These are phyloP conservation scores for Oropetium thomaeum DNA, from an alignment of 176 grass and related monocot genomes.

Conservation along the genomic window DNA sequence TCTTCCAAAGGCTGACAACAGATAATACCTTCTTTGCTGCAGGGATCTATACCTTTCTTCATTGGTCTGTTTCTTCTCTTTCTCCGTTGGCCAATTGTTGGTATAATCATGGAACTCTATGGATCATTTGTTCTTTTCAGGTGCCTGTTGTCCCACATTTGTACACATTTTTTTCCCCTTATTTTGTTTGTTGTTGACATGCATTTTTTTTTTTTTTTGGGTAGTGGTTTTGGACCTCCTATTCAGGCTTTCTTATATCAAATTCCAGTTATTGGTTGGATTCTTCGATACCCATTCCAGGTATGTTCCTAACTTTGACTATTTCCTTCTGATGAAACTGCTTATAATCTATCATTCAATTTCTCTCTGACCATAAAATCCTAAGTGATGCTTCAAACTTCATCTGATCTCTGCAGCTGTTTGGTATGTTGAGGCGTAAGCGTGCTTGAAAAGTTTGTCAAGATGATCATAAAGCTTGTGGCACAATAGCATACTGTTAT, in stretches of 20 bases:
- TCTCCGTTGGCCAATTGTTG: constrained; percentile 82
- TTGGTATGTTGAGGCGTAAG: constrained; percentile 55
- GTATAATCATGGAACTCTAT: constrained; percentile 83
- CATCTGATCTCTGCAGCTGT: constrained; percentile 45
- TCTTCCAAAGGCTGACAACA: constrained; percentile 4
- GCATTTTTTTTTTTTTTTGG: background rate
- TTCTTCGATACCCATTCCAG: constrained; percentile 61
- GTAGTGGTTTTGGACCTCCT: constrained; percentile 60
- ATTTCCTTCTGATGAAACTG: background rate
- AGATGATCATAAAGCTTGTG: background rate
- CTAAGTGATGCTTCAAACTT: constrained; percentile 27
- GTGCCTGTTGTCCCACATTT: constrained; percentile 26
- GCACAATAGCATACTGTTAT: constrained; percentile 10
- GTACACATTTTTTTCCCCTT: constrained; percentile 13
- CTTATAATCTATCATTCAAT: background rate
- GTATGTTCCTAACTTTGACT: constrained; percentile 9
- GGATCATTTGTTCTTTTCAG: constrained; percentile 64
- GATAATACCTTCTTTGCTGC: constrained; percentile 17
- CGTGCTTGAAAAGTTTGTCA: constrained; percentile 33
- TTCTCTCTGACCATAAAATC: background rate
- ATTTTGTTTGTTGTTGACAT: constrained; percentile 14
- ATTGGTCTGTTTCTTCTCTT: constrained; percentile 92
- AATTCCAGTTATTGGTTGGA: constrained; percentile 69
- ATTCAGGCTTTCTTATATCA: constrained; percentile 63
- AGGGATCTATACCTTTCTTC: constrained; percentile 90